Conservation (phyloP, 2,329 filamentous ascomycete genomes). For the Phialocephala sp. region DNA sequence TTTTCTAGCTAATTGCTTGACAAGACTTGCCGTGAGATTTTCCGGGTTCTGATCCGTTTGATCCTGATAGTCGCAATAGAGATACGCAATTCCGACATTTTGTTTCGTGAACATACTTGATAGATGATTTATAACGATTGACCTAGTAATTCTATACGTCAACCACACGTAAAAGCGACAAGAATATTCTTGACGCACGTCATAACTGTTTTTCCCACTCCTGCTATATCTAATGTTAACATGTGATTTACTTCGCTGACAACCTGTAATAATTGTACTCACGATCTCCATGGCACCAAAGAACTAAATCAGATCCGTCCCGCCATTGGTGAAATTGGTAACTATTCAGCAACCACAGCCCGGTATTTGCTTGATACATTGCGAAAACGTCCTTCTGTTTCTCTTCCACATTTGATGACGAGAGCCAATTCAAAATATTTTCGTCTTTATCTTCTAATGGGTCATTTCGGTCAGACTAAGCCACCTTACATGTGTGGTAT, state of each 20-base stretch:
- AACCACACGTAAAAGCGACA: background rate
- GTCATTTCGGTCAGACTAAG: background rate
- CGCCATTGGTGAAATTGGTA: background rate
- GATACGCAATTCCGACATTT: slow-evolving; percentile 3
- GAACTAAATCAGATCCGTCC: background rate
- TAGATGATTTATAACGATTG: slow-evolving; percentile 2
- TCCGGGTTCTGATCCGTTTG: background rate
- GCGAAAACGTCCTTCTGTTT: slow-evolving; percentile 3
- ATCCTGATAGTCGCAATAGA: background rate
- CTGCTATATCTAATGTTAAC: background rate
- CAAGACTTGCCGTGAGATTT: slow-evolving; percentile 5
- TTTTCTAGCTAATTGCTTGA: background rate
- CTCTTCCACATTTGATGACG: background rate
- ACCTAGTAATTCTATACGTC: background rate
- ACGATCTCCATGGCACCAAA: slow-evolving; percentile 9
- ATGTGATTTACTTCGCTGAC: background rate
- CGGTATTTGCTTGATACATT: background rate
- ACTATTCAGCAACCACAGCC: background rate
- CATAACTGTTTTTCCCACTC: background rate
- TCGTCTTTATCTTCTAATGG: slow-evolving; percentile 2
- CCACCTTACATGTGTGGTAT: background rate
- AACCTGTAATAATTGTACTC: background rate
- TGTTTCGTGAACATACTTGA: background rate
- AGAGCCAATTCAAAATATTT: slow-evolving; percentile 6
- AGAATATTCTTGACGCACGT: background rate